Conservation (phyloP, 768 basidiomycete species). For the Russula ochroleuca region DNA sequence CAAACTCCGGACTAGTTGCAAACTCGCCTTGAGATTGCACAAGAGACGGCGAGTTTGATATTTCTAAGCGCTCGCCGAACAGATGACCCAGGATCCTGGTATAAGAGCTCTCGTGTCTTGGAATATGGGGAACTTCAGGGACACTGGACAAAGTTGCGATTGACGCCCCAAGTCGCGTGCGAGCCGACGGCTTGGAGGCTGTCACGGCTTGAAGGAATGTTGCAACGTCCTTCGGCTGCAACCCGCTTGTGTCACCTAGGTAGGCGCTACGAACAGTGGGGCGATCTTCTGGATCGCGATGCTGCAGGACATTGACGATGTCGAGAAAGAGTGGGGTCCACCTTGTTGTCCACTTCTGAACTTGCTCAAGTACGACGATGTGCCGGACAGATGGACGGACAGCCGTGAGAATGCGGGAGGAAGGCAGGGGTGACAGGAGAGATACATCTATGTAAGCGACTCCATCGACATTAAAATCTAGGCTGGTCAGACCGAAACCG, state of each 20-base stretch:
- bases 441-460: constrained; percentile 61
- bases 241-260: constrained; percentile 48
- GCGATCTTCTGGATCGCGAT: constrained; percentile 44
- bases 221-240: constrained; percentile 44
- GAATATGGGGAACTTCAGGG: constrained; percentile 55
- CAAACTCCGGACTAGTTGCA: constrained; percentile 92
- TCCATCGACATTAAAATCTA: constrained; percentile 47
- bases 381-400: constrained; percentile 61
- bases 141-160: constrained; percentile 32
- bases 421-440: constrained; percentile 64
- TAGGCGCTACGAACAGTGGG: constrained; percentile 59
- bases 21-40: constrained; percentile 63
- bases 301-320: constrained; percentile 66
- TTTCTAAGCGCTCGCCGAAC: constrained; percentile 72
- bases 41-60: constrained; percentile 78
- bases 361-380: constrained; percentile 80
- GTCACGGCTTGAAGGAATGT: constrained; percentile 47
- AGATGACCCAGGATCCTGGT: constrained; percentile 81
- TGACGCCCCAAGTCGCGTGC: constrained; percentile 47
- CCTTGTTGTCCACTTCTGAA: constrained; percentile 69
- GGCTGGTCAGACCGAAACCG: constrained; percentile 52
- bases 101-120: constrained; percentile 88
- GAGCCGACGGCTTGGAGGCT: constrained; percentile 37
- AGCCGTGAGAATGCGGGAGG: constrained; percentile 49
- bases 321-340: constrained; percentile 89